Percentiles rank a stretch among this genome's conserved stretches.
Conservation (phyloP, 2,329 filamentous ascomycete species). For the Fusarium zealandicum region DNA sequence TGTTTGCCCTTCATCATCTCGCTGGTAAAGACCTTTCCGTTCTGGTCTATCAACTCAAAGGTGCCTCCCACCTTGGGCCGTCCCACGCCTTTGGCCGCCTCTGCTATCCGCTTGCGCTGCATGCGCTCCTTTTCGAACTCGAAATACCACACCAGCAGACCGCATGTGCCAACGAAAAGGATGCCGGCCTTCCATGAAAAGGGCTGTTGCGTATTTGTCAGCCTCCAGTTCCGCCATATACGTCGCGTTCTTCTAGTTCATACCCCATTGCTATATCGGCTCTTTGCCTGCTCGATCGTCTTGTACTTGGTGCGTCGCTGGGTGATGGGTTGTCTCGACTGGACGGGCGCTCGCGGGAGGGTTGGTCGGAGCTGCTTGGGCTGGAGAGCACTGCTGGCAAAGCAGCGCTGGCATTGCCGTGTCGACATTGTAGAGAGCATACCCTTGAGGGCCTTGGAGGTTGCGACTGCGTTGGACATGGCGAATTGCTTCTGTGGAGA, state of each 20-base stretch:
- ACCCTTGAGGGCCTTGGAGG: constrained; percentile 48
- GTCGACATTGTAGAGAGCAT: constrained; percentile 43
- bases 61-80: constrained; percentile 90
- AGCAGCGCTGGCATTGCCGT: constrained; percentile 53
- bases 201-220: constrained; percentile 62
- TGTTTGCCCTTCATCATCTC: constrained; percentile 88
- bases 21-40: constrained; percentile 79
- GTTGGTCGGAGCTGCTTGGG: constrained; percentile 48
- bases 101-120: constrained; percentile 86
- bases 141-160: constrained; percentile 86
- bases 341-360: constrained; percentile 42
- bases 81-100: constrained; percentile 91
- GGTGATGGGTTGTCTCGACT: constrained; percentile 46
- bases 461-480: constrained; percentile 51
- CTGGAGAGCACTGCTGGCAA: constrained; percentile 48
- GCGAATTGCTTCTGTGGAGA: constrained; percentile 19
- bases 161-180: constrained; percentile 82
- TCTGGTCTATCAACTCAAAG: constrained; percentile 82
- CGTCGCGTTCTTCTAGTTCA: constrained; percentile 28
- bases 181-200: constrained; percentile 93
- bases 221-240: constrained; percentile 16
- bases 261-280: constrained; percentile 64
- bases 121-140: constrained; percentile 91
- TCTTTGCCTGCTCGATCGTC: constrained; percentile 67
- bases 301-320: constrained; percentile 55